phyloP scores from a whole-genome alignment of 108 stramenopile genomes.

The Skeletonema costatum region DNA sequence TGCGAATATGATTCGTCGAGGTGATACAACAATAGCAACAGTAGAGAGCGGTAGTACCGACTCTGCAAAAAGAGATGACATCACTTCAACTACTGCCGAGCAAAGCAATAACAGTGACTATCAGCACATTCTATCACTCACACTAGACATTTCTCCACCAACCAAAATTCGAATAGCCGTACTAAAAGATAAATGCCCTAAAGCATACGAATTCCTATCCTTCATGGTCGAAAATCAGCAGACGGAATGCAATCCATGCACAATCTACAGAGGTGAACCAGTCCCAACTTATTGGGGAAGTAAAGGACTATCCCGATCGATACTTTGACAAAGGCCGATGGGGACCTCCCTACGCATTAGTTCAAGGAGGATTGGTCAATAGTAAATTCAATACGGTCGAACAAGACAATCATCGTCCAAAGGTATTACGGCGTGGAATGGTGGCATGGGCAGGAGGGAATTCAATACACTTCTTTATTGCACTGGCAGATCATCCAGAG shows the following conservation, averaged over 20 bases:
- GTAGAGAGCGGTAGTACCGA: background rate
- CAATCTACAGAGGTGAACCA: conserved; percentile 35
- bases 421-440: conserved; percentile 8
- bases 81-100: background rate
- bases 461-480: conserved; percentile 9
- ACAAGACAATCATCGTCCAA: conserved; percentile 11
- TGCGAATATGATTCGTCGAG: background rate
- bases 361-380: conserved; percentile 26
- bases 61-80: background rate
- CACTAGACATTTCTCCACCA: background rate
- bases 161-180: conserved; percentile 6
- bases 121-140: background rate
- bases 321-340: conserved; percentile 29
- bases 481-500: conserved; percentile 39
- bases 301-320: conserved; percentile 27
- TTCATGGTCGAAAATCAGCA: background rate
- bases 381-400: background rate
- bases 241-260: conserved; percentile 14
- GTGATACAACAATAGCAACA: background rate
- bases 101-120: background rate
- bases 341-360: conserved; percentile 39
- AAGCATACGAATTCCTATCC: conserved; percentile 7
- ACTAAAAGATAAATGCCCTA: background rate
- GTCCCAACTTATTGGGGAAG: conserved; percentile 35
- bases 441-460: conserved; percentile 17